Evolutionary conservation across 352 stramenopile genomes (phyloP).

Genomic region (Pythium chondricola): DNA sequence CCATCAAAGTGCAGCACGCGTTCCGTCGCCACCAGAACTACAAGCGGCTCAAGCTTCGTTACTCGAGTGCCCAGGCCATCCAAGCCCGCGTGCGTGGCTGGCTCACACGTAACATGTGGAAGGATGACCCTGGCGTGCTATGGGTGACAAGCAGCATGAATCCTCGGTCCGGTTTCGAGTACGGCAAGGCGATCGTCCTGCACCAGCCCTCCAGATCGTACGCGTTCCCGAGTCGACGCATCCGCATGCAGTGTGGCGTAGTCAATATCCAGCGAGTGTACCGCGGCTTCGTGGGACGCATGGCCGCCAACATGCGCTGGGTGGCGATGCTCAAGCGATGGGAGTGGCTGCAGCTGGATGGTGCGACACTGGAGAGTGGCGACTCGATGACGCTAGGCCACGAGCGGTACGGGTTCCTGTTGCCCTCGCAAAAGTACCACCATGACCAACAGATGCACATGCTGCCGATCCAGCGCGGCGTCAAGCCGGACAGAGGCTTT

Average conservation of each 20-base stretch:
- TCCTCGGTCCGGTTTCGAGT: slow-evolving; percentile 32
- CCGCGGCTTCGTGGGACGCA: slow-evolving; percentile 41
- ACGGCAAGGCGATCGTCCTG: slow-evolving; percentile 38
- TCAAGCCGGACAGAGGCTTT: slow-evolving; percentile 37
- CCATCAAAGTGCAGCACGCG: slow-evolving; percentile 54
- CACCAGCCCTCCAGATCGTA: slow-evolving; percentile 41
- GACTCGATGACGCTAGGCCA: slow-evolving; percentile 54
- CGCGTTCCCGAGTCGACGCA: slow-evolving; percentile 32
- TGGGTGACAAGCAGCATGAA: slow-evolving; percentile 37
- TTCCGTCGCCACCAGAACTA: slow-evolving; percentile 49
- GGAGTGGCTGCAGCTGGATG: slow-evolving; percentile 59
- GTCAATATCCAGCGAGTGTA: slow-evolving; percentile 47
- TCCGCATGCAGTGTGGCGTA: slow-evolving; percentile 31
- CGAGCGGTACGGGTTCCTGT: slow-evolving; percentile 45
- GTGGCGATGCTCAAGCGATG: slow-evolving; percentile 60
- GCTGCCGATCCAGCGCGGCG: slow-evolving; percentile 29
- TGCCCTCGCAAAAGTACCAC: slow-evolving; percentile 49
- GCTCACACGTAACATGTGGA: slow-evolving; percentile 63
- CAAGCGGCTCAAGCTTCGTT: slow-evolving; percentile 37
- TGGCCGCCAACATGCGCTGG: slow-evolving; percentile 57
- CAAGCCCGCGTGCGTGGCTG: slow-evolving; percentile 55
- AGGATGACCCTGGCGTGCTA: slow-evolving; percentile 43
- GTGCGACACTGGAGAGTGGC: not conserved
- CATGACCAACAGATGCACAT: slow-evolving; percentile 37
- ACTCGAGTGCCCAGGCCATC: slow-evolving; percentile 37